Base-by-base conservation (phyloP, 1,284 basidiomycete species). In the Mrakiaceae sp. region DNA sequence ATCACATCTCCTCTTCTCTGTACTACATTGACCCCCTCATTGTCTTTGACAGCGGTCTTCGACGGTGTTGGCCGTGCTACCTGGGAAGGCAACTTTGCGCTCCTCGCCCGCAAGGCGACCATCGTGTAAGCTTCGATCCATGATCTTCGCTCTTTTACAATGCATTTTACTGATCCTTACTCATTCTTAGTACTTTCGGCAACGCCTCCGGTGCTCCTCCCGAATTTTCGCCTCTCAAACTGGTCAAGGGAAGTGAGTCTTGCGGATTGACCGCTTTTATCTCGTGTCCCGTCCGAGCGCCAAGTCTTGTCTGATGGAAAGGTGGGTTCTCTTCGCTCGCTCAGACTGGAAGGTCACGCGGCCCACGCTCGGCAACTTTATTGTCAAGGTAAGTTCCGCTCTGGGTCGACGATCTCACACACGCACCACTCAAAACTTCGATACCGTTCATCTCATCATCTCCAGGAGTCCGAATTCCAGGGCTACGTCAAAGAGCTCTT, bases 41-140 rank as follows among this genome's bases (percentile, higher is more conserved):
- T 27, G 27, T 27, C 27, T 27, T 27, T 49, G 2, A 44, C 50
- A 51, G 64, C 83, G 9, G 82, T 94, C 49, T 96, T 87, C 72
- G 94, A 98, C 74, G 93, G 94, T 54, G 91, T 98, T 40, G 95
- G 95, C 8, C 92, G 87, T 77, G 88, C 90, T 74, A 94, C 90
- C 81, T 94, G 90, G 75, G 86, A 91, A 68, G 81, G 82, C 69
- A 82, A 94, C 77, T 91, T 95, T 75, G 82, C 86, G 72, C 79
- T 93, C 72, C 80, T 90, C 66, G 82, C 83, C 69, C 80, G 88
- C 52, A 91, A 90, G 72, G 90, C 87, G 5, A 88, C 87, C 5
- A 16, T 62, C 44, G 44, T 62, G 12, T 27, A 27, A 27, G 27
- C 27, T 27, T 27, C 27, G 48, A 49, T 14, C 48, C 11, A 10